These are phyloP conservation scores for Microcera coccophila DNA, from an alignment of 2,329 filamentous ascomycete species.

Conservation along the genomic window DNA sequence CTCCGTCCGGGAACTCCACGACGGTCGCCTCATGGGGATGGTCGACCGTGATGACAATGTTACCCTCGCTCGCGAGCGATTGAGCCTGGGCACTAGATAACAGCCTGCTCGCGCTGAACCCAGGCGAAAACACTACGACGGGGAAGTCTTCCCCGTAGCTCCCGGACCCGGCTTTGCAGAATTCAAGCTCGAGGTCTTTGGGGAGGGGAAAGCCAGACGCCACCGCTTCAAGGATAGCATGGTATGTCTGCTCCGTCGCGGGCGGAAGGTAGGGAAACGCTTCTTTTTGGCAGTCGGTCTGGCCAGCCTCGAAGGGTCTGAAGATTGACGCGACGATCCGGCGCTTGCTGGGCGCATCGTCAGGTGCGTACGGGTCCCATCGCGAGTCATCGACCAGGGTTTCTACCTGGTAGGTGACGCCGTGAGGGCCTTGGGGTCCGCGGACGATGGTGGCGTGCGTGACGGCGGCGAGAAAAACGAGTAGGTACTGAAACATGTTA, in stretches of 20 bases:
- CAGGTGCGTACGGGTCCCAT: constrained; percentile 17
- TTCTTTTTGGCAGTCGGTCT: constrained; percentile 5
- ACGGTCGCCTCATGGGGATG: constrained; percentile 42
- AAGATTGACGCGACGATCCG: constrained; percentile 12
- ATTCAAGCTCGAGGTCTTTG: constrained; percentile 11
- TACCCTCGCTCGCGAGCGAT: constrained; percentile 42
- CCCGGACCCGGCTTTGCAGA: constrained; percentile 13
- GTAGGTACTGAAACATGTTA: not conserved
- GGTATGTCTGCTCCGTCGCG: constrained; percentile 5
- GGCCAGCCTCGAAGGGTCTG: constrained; percentile 4
- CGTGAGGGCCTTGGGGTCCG: constrained; percentile 7
- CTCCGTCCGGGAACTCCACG: constrained; percentile 41
- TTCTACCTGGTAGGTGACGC: constrained; percentile 12
- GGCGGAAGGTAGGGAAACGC: constrained; percentile 14
- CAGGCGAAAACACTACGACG: constrained; percentile 41
- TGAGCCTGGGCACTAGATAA: constrained; percentile 38
- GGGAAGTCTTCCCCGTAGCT: constrained; percentile 17
- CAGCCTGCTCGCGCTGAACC: constrained; percentile 35
- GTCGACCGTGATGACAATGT: constrained; percentile 43
- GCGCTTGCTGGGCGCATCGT: constrained; percentile 11
- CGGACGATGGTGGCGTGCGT: constrained; percentile 10
- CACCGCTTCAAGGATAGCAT: no score
- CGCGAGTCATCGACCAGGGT: constrained; percentile 16
- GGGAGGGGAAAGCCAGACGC: constrained; percentile 8
- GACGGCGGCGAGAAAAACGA: constrained; percentile 2